Base-by-base conservation (phyloP, 768 basidiomycete species). In the Tulasnella sp. region DNA sequence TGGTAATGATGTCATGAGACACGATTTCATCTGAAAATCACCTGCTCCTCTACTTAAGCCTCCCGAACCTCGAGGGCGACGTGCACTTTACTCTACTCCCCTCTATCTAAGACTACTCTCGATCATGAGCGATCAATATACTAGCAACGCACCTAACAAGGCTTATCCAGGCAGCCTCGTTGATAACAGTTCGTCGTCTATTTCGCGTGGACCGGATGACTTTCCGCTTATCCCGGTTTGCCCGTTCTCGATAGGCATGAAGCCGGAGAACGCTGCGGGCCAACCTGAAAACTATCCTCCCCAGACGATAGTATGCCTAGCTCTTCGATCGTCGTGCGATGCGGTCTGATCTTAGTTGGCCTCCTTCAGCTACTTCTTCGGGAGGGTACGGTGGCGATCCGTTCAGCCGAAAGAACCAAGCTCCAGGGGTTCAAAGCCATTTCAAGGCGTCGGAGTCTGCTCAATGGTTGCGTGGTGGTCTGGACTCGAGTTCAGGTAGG, bases 321-420 rank as follows among this genome's bases (percentile, higher is more conserved):
- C 16, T 9, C 67, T 12, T 26, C 42, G 67, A 69, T 41, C 67
- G 40, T 19, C n/a, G 29, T 14, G 40, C 26, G 52, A 59, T 29
- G 22, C 22, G 29, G 32, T 29, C 52, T 59, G 52, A 59, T 59
- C 32, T 59, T 29, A 9, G 7, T 29, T n/a, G 26, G 9, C 29
- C 29, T 35, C 26, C 16, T 59, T 29, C 29, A 72, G 71, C 71
- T 8, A 72, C 71, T 11, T 29, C 37, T 39, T 19, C 34, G 19
- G 71, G 71, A 40, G 71, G 71, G 19, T 72, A 72, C 26, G 71
- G 71, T 26, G 71, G 71, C 37, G 71, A 72, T 39, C 62, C 62
- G 16, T 72, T 72, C 19, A 63, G 59, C 19, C 64, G 71, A 40
- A 39, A 65, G 62, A 63, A 72, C 19, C 71, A 72, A n/a, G 71